Conservation (phyloP, 139 green algal species). For the Chlamydomonas sp. region DNA sequence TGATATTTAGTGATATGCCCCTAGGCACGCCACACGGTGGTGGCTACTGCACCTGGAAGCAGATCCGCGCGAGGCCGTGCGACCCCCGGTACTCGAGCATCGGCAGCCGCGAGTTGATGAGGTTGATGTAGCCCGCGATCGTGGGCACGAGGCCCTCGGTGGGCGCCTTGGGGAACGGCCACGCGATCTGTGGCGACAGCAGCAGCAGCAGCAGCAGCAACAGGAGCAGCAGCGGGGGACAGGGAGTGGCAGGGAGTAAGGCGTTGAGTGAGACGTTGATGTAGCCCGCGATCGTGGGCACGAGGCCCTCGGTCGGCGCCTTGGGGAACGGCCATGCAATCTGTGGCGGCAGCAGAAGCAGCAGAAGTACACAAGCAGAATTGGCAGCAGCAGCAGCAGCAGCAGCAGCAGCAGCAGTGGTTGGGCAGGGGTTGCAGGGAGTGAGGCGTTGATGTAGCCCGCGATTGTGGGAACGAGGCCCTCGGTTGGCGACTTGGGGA, state of each 20-base stretch:
- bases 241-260: too few relatives aligned
- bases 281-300: constrained; percentile 18
- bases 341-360: too few relatives aligned
- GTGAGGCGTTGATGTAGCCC: constrained; percentile 22
- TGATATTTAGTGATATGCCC: too few relatives aligned
- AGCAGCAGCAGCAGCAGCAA: too few relatives aligned
- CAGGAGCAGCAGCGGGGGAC: too few relatives aligned
- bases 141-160: constrained; percentile 15
- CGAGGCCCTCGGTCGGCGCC: constrained; percentile 8
- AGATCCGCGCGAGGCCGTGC: constrained; percentile 45
- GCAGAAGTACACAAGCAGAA: too few relatives aligned
- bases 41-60: constrained; percentile 36
- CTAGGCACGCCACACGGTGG: constrained; percentile 41
- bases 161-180: not conserved
- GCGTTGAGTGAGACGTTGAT: constrained; percentile 18
- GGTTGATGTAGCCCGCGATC: constrained; percentile 24
- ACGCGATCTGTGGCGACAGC: too few relatives aligned
- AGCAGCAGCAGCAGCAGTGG: too few relatives aligned
- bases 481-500: not conserved
- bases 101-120: constrained; percentile 33
- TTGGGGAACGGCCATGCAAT: not conserved
- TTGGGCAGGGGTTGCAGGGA: too few relatives aligned
- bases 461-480: constrained; percentile 21
- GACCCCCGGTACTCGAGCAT: constrained; percentile 62
- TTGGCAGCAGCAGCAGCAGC: too few relatives aligned